Conservation (phyloP, 768 basidiomycete genomes). For the Suillus americanus region DNA sequence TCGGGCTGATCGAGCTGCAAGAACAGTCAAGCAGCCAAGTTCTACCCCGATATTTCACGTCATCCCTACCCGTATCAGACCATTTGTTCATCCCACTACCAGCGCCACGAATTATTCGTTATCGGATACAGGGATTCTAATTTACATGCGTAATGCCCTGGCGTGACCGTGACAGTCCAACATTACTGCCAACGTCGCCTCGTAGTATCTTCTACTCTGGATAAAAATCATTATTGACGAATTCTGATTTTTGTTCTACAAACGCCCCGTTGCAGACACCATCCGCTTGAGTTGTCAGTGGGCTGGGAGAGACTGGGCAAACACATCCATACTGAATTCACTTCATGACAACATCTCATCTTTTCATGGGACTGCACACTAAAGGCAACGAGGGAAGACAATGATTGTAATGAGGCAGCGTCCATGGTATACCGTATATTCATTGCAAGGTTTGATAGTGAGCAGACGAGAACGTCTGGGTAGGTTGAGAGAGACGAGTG, state of each 20-base stretch:
- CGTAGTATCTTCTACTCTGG: neutral
- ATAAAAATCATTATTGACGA: neutral
- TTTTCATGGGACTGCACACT: neutral
- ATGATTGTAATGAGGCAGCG: neutral
- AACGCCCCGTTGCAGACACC: neutral
- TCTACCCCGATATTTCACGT: neutral
- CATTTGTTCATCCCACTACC: neutral
- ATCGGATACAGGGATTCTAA: neutral
- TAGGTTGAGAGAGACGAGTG: too few species aligned
- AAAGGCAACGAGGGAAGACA: neutral
- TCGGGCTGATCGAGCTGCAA: neutral
- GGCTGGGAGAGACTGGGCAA: neutral
- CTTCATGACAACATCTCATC: neutral
- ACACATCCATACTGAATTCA: neutral
- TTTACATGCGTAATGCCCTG: neutral
- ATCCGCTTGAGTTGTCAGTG: neutral
- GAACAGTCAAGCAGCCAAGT: neutral
- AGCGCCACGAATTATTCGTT: neutral
- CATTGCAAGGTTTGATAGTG: neutral
- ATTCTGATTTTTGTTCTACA: neutral
- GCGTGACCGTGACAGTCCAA: too few species aligned
- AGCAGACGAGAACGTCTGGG: neutral
- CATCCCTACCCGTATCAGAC: neutral
- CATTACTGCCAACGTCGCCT: neutral
- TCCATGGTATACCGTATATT: neutral